Evolutionary conservation across 768 basidiomycete genomes (phyloP).

Genomic region (Pleurotus tuoliensis): DNA sequence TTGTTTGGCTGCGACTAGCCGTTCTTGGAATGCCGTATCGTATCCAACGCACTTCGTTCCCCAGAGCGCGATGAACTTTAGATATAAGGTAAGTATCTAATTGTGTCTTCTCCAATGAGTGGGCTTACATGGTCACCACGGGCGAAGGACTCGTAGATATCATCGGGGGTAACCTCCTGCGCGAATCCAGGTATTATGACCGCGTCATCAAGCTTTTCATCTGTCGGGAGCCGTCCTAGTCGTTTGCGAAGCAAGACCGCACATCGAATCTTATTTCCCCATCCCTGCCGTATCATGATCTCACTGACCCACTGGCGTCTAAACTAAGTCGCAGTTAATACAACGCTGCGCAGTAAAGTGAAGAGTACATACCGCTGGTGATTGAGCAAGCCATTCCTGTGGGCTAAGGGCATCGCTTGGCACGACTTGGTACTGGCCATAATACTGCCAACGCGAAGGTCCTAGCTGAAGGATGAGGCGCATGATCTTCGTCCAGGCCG

Average conservation of each 20-base stretch:
- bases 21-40: slow-evolving; percentile 30
- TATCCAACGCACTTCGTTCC: slow-evolving; percentile 39
- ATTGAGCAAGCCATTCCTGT: slow-evolving; percentile 22
- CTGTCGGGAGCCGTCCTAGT: slow-evolving; percentile 20
- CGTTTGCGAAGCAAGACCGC: slow-evolving; percentile 16
- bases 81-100: background rate
- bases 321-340: slow-evolving; percentile 14
- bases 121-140: slow-evolving; percentile 27
- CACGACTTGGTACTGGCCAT: slow-evolving; percentile 22
- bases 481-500: background rate
- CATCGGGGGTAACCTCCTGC: slow-evolving; percentile 16
- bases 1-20: slow-evolving; percentile 15
- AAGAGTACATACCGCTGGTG: background rate
- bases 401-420: slow-evolving; percentile 14
- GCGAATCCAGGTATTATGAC: background rate
- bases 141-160: slow-evolving; percentile 23
- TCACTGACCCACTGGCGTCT: slow-evolving; percentile 23
- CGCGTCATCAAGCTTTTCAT: slow-evolving; percentile 17
- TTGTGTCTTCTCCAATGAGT: too few species aligned
- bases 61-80: slow-evolving; percentile 29
- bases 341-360: background rate
- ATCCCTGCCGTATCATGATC: slow-evolving; percentile 18
- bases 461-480: slow-evolving; percentile 14
- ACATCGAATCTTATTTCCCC: slow-evolving; percentile 21
- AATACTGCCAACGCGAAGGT: slow-evolving; percentile 21